phyloP scores from a whole-genome alignment of 164 flowering plant genomes.

The Magnolia kwangsiensis region DNA sequence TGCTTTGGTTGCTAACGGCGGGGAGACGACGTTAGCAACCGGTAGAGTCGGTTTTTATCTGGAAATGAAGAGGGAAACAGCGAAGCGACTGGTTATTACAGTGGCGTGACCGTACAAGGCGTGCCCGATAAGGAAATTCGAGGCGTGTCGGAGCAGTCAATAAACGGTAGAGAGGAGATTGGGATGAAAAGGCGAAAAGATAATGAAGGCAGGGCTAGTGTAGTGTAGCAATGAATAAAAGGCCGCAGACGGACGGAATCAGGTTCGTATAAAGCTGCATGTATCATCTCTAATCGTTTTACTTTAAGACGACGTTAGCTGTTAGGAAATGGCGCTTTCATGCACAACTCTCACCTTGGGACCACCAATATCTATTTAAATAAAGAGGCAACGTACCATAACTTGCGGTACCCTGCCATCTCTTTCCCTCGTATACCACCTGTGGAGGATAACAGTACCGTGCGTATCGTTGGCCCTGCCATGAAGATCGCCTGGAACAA shows the following conservation, averaged over 20 bases:
- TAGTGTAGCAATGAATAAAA: background rate
- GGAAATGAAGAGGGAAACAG: background rate
- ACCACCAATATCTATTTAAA: background rate
- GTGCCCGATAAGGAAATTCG: background rate
- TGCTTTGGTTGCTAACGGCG: slow-evolving; percentile 33
- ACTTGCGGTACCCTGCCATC: no score
- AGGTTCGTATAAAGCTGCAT: slow-evolving; percentile 5
- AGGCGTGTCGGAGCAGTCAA: background rate
- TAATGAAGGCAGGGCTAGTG: background rate
- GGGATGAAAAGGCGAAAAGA: background rate
- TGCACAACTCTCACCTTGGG: background rate
- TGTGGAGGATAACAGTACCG: no score
- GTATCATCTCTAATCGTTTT: background rate
- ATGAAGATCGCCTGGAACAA: no score
- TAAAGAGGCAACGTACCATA: no score
- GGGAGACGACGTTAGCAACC: slow-evolving; percentile 37
- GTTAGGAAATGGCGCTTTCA: background rate
- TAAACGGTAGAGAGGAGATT: background rate
- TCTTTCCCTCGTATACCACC: no score
- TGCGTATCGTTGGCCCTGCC: no score
- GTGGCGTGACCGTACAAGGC: background rate
- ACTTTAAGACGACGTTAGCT: background rate
- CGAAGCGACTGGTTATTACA: background rate
- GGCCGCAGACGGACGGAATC: background rate
- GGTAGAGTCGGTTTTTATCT: background rate